Evolutionary conservation across 1,139 yeast genomes (phyloP).

Genomic region (Pneumocystis oryctolagi): DNA sequence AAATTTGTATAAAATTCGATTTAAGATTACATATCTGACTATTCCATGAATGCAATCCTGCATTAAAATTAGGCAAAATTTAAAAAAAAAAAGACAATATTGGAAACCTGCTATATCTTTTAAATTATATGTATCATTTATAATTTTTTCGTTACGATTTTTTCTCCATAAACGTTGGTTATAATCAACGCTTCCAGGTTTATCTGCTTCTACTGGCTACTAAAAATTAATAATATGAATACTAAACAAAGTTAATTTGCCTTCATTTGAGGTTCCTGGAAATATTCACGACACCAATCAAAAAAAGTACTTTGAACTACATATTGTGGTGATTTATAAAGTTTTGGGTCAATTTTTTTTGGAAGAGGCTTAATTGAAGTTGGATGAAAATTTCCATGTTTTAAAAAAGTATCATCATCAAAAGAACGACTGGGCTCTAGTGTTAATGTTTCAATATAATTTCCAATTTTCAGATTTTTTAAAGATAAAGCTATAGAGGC

Average conservation of each 20-base stretch:
- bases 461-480: conserved; percentile 23
- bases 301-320: conserved; percentile 53
- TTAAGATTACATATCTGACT: conserved; percentile 42
- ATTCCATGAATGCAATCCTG: conserved; percentile 61
- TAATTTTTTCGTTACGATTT: conserved; percentile 71
- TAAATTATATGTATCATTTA: conserved; percentile 79
- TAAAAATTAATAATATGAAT: neutral
- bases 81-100: neutral
- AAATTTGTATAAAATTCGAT: conserved; percentile 65
- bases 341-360: conserved; percentile 3
- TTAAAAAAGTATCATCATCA: conserved; percentile 16
- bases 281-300: conserved; percentile 79
- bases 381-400: conserved; percentile 18
- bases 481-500: conserved; percentile 26
- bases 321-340: neutral
- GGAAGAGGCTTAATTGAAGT: conserved; percentile 11
- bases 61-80: neutral
- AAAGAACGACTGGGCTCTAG: conserved; percentile 16
- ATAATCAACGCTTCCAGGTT: conserved; percentile 83
- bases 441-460: conserved; percentile 10
- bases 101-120: conserved; percentile 54
- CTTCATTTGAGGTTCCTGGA: conserved; percentile 93
- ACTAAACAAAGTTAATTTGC: conserved; percentile 16
- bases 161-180: conserved; percentile 77
- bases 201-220: conserved; percentile 56